A percentile compares a stretch with the other conserved stretches of the same genome.
phyloP scores from a whole-genome alignment of 75 land plant genomes.

The Azolla pinnata region DNA sequence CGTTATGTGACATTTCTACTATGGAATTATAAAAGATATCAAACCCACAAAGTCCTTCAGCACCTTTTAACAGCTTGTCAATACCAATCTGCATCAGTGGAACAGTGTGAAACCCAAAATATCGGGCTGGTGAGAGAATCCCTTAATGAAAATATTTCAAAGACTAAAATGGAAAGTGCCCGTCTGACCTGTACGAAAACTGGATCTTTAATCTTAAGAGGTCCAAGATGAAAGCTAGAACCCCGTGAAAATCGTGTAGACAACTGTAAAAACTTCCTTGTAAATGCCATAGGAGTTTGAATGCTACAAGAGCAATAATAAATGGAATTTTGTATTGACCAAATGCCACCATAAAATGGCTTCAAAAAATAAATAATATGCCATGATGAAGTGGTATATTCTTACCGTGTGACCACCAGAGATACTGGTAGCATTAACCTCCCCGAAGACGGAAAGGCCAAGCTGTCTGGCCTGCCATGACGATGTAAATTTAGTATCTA shows the following conservation, averaged over 20 bases:
- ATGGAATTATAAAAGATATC: conserved; percentile 34
- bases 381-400: neutral
- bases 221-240: conserved; percentile 28
- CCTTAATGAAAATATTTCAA: neutral
- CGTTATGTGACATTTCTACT: conserved; percentile 21
- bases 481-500: neutral
- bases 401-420: conserved; percentile 13
- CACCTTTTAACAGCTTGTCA: conserved; percentile 13
- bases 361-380: no score
- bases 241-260: conserved; percentile 21
- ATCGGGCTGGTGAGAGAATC: no score
- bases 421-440: conserved; percentile 18
- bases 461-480: conserved; percentile 20
- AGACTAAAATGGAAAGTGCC: no score
- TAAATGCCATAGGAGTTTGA: no score
- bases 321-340: no score
- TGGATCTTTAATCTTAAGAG: conserved; percentile 18
- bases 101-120: no score
- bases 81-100: conserved; percentile 21
- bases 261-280: conserved; percentile 9
- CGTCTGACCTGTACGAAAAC: conserved; percentile 27
- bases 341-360: no score
- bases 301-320: no score
- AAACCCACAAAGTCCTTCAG: conserved; percentile 38
- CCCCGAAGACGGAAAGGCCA: conserved; percentile 26